Conservation (phyloP, 2,329 filamentous ascomycete genomes). For the Penicillium sp. region DNA sequence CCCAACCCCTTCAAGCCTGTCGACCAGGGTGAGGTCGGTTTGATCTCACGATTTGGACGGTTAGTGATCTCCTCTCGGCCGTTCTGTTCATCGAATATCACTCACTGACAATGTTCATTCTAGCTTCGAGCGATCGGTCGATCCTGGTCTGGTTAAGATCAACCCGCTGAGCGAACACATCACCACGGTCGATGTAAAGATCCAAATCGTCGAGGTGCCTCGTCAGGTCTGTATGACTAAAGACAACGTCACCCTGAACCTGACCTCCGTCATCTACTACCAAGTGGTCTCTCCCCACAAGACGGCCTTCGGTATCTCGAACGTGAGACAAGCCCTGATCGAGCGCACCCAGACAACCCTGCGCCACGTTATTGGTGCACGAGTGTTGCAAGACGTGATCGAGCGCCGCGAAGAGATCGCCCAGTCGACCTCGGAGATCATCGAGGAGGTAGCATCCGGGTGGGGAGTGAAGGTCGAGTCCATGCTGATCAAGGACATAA, state of each 20-base stretch:
- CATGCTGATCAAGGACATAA: conserved; percentile 99
- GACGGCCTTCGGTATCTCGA: conserved; percentile 92
- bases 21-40: conserved; percentile 85
- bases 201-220: conserved; percentile 94
- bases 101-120: conserved; percentile 1
- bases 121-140: conserved; percentile 85
- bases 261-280: conserved; percentile 99
- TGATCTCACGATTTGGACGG: conserved; percentile 90
- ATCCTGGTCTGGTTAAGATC: conserved; percentile 94
- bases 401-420: conserved; percentile 97
- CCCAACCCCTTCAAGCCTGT: conserved; percentile 96
- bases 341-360: conserved; percentile 98
- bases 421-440: conserved; percentile 91
- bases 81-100: too few species aligned
- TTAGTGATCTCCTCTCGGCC: conserved; percentile 18
- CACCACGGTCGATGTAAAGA: conserved; percentile 95
- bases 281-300: conserved; percentile 95
- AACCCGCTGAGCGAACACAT: conserved; percentile 91
- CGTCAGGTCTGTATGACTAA: conserved; percentile 99
- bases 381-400: conserved; percentile 95
- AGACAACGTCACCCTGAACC: conserved; percentile 91
- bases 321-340: conserved; percentile 91
- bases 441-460: conserved; percentile 87
- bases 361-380: conserved; percentile 91
- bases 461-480: conserved; percentile 97